These are phyloP conservation scores for Carallia pectinifolia DNA, from an alignment of 345 rosid genomes.

Conservation along the genomic window DNA sequence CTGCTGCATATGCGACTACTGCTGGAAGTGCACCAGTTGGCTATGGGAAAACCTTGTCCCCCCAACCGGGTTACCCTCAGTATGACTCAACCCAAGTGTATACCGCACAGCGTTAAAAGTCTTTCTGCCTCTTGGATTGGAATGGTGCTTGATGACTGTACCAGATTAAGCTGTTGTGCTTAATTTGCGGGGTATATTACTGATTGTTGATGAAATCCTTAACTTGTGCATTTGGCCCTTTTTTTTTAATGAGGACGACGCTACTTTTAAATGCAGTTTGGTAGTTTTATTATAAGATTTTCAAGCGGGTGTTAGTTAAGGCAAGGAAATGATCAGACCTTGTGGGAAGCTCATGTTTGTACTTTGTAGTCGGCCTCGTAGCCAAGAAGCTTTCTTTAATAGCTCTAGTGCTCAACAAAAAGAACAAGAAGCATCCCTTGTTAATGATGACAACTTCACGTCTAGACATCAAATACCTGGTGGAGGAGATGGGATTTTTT, in stretches of 20 bases:
- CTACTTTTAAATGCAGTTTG: background rate
- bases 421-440: too few species aligned
- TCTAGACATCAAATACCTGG: too few species aligned
- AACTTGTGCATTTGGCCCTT: background rate
- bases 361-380: too few species aligned
- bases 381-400: too few species aligned
- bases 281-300: background rate
- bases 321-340: too few species aligned
- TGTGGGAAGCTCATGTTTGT: too few species aligned
- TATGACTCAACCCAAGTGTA: slow-evolving; percentile 43
- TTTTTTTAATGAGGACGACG: background rate
- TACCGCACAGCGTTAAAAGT: slow-evolving; percentile 36
- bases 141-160: too few species aligned
- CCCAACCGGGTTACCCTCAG: too few species aligned
- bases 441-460: too few species aligned
- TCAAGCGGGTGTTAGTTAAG: too few species aligned
- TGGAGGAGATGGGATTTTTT: too few species aligned
- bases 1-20: slow-evolving; percentile 51
- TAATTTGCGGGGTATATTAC: background rate
- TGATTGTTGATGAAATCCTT: background rate
- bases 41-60: background rate
- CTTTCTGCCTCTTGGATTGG: slow-evolving; percentile 2
- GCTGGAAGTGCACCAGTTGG: slow-evolving; percentile 7
- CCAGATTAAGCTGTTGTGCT: background rate
- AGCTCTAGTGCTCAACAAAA: too few species aligned